Base-by-base conservation (phyloP, 2,329 filamentous ascomycete genomes). In the Pseudocercospora fuligena region DNA sequence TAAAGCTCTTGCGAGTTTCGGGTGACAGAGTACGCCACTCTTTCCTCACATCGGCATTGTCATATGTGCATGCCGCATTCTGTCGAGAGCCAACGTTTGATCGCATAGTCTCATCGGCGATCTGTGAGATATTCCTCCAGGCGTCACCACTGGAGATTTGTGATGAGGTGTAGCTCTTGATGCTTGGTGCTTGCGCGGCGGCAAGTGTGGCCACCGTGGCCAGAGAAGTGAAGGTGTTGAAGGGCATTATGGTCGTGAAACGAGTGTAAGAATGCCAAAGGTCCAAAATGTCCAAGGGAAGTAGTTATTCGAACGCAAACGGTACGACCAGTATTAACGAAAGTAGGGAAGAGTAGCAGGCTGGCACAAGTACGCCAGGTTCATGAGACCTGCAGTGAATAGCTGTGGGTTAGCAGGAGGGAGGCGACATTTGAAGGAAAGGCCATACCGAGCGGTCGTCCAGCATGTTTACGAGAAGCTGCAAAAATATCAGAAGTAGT, bases 1-100 rank as follows among this genome's bases (percentile, higher is more conserved):
- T 78, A 67, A 74, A 77, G 61, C 65, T 67, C 63, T 76, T 76
- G 47, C 74, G 72, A 23, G 72, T 73, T 9, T 65, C 70, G 9
- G 66, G 56, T 51, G 70, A 53, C 51, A 76, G 72, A 36, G 69
- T 69, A 16, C 72, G 69, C 74, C 74, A 77, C 66, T 77, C 75
- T 53, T 65, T 70, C 21, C 73, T 64, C 4, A 75, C 69, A 9
- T 66, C 60, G 43, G 73, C 73, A 43, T 72, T 75, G 14, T 72
- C 72, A 60, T 72, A 77, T 46, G 74, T 76, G 69, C 75, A 77
- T 58, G 63, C 40, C 1, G 61, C 23, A 59, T 63, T 67, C n/a
- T 62, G 59, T 6, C 72, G 63, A 9, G 69, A 71, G 61, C 66
- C 69, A 49, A 74, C 62, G 65, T 73, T 75, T 23, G 69, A 69